These are phyloP conservation scores for Phtheirospermum japonicum DNA, from an alignment of 257 asterid species.

Conservation along the genomic window DNA sequence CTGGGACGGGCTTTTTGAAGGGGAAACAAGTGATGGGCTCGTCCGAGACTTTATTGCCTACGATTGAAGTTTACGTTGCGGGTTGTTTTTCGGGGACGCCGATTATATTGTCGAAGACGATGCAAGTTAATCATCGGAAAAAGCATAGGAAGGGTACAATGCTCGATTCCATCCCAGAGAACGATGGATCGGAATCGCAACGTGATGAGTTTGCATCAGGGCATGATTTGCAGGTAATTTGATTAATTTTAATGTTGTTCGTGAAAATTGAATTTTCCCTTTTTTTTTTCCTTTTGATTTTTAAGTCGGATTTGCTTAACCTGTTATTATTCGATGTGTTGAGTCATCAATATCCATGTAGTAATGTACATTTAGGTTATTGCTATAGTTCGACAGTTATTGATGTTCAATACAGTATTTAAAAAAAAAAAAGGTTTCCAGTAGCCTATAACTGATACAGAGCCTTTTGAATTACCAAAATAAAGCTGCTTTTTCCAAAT, in stretches of 20 bases:
- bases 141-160: conserved; percentile 49
- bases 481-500: too few relatives aligned
- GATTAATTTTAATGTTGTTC: not conserved
- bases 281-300: not conserved
- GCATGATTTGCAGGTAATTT: conserved; percentile 63
- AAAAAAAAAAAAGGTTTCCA: too few relatives aligned
- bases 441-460: too few relatives aligned
- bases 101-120: conserved; percentile 64
- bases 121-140: conserved; percentile 61
- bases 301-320: not conserved
- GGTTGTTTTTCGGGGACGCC: conserved; percentile 82
- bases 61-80: conserved; percentile 80
- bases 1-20: conserved; percentile 58
- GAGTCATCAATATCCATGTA: not conserved
- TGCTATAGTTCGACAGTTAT: not conserved
- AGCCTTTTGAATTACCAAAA: too few relatives aligned
- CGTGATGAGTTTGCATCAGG: conserved; percentile 41
- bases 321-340: not conserved
- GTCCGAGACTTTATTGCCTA: conserved; percentile 51
- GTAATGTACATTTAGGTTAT: not conserved
- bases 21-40: conserved; percentile 49
- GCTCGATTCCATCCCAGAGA: conserved; percentile 72
- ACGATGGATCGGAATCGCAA: conserved; percentile 38
- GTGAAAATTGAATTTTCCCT: not conserved
- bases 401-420: not conserved